Evolutionary conservation across 495 filamentous ascomycete species (phyloP).

Genomic region (Diplogelasinospora grovesii): DNA sequence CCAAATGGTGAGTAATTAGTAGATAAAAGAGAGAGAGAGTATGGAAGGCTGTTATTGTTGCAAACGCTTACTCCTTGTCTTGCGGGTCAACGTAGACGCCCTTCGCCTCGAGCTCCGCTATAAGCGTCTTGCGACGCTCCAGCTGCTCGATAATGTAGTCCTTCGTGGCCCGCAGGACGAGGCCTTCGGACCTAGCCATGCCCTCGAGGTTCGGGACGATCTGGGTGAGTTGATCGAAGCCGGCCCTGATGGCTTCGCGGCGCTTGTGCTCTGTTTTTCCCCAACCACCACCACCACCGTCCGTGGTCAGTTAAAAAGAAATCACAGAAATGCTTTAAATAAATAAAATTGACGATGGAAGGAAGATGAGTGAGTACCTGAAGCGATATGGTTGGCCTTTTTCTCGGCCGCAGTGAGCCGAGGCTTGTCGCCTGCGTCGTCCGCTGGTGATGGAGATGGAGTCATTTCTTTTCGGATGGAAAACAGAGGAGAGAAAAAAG

Average conservation of each 20-base stretch:
- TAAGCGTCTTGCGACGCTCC: slow-evolving; percentile 51
- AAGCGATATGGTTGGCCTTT: slow-evolving; percentile 85
- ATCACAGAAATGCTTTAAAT: neutral
- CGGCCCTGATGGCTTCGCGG: slow-evolving; percentile 74
- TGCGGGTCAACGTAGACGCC: slow-evolving; percentile 15
- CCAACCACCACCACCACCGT: too few relatives aligned
- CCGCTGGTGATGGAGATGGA: too few relatives aligned
- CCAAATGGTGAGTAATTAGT: too few relatives aligned
- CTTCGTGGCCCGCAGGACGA: slow-evolving; percentile 71
- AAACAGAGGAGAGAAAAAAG: too few relatives aligned
- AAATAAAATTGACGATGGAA: neutral
- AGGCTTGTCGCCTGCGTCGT: too few relatives aligned
- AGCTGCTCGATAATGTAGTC: slow-evolving; percentile 64
- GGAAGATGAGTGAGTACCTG: slow-evolving; percentile 31
- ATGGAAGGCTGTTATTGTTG: neutral
- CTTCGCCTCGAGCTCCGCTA: slow-evolving; percentile 26
- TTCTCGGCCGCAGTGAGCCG: slow-evolving; percentile 80
- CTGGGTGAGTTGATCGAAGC: slow-evolving; percentile 78
- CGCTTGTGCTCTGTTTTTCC: slow-evolving; percentile 75
- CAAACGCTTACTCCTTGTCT: slow-evolving; percentile 19
- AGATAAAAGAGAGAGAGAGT: neutral
- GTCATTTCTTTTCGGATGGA: too few relatives aligned
- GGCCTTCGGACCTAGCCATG: slow-evolving; percentile 76
- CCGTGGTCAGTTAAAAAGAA: neutral
- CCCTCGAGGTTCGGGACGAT: slow-evolving; percentile 79